These are phyloP conservation scores for Pseudogymnoascus sp. DNA, from an alignment of 2,329 filamentous ascomycete genomes.

Conservation along the genomic window DNA sequence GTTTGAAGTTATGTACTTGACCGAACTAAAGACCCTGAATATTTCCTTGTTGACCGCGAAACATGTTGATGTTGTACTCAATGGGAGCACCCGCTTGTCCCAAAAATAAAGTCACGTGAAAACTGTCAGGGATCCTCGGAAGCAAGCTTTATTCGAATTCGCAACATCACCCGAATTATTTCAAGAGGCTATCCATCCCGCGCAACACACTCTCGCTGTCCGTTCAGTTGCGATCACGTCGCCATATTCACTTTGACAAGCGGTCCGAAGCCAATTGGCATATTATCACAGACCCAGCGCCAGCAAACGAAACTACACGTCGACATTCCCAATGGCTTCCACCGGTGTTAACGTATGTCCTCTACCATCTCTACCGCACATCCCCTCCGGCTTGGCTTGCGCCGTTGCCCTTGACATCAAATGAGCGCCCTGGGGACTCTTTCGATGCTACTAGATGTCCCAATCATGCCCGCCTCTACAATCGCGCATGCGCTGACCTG, in stretches of 20 bases:
- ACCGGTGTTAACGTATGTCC: constrained; percentile 46
- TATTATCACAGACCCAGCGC: neutral
- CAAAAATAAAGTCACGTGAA: constrained; percentile 8
- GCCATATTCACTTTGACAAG: neutral
- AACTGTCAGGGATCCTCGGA: constrained; percentile 6
- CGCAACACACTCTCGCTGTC: constrained; percentile 2
- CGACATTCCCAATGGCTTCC: constrained; percentile 31
- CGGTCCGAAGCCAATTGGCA: constrained; percentile 8
- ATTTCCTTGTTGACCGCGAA: constrained; percentile 6
- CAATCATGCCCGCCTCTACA: neutral
- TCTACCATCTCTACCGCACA: constrained; percentile 13
- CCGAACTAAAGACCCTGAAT: constrained; percentile 1
- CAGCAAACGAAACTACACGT: constrained; percentile 8
- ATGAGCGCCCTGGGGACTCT: neutral
- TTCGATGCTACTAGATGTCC: neutral
- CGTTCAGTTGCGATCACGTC: constrained; percentile 5
- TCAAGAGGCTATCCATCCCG: constrained; percentile 7
- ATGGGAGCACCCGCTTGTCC: constrained; percentile 9
- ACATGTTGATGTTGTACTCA: neutral
- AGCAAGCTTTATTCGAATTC: constrained; percentile 10
- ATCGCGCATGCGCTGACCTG: neutral
- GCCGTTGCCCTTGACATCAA: neutral
- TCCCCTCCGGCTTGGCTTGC: neutral
- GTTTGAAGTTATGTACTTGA: neutral
- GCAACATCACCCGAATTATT: constrained; percentile 11